A percentile compares a stretch with the other conserved stretches of the same genome.
Conservation (phyloP, 345 rosid genomes). For the Euphorbia lathyris region DNA sequence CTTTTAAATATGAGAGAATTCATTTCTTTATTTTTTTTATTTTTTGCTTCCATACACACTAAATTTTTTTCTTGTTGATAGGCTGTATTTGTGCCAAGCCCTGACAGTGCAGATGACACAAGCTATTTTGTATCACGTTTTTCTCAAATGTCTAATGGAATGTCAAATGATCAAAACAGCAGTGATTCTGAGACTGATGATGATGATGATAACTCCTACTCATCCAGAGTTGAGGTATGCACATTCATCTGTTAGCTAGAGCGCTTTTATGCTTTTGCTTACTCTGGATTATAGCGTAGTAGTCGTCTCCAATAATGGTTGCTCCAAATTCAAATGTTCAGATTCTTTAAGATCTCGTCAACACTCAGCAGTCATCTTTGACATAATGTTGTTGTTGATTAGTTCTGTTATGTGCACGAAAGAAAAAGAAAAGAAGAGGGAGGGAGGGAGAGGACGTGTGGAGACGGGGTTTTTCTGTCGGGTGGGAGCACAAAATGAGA, state of each 20-base stretch:
- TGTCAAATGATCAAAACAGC: conserved; percentile 38
- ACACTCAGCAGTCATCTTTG: neutral
- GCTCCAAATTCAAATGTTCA: neutral
- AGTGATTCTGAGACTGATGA: conserved; percentile 37
- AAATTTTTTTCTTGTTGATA: conserved; percentile 16
- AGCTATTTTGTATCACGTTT: conserved; percentile 73
- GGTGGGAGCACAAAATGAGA: neutral
- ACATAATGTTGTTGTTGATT: neutral
- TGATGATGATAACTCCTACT: conserved; percentile 29
- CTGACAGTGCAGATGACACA: conserved; percentile 65
- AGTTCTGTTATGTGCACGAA: no score
- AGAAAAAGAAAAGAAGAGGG: no score
- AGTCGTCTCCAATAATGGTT: neutral
- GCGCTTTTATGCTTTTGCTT: neutral
- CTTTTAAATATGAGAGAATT: neutral
- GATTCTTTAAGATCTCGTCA: neutral
- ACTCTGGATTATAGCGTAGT: neutral
- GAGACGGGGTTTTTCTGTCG: neutral
- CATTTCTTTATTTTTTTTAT: neutral
- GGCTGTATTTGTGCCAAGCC: conserved; percentile 79
- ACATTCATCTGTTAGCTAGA: neutral
- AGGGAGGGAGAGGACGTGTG: no score
- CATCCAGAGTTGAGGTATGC: conserved; percentile 56
- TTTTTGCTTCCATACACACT: no score
- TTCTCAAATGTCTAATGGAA: conserved; percentile 33